Evolutionary conservation across 1,284 basidiomycete species (phyloP), one percentile per base, ranked within the genome.

Genomic region (Puccinia coronata): DNA sequence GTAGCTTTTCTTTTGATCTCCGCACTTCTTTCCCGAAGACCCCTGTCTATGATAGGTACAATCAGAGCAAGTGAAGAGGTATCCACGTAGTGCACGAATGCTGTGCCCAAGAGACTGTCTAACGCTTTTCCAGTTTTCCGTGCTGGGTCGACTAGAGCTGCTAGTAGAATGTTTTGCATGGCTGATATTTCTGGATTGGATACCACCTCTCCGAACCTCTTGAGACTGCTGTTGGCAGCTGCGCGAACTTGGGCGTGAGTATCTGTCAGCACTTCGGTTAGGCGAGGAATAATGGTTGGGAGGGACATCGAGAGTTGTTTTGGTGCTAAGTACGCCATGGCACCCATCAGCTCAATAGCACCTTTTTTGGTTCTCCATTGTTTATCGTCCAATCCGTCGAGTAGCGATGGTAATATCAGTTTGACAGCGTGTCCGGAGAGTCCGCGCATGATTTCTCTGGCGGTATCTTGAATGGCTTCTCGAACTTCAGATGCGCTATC

Each of bases 251-350:
- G 97, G 16, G 95, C 92, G 82, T 99, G 97, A 20, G 96, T 96
- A 87, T 99, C 97, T 80, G 95, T 98, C 82, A 99, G 88, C 73
- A 98, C 96, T 25, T 92, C 94, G 43, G 96, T 98, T 18, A 99
- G 88, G 34, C 93, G 92, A 9, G 97, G 97, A 82, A 99, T 97
- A 86, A 99, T 94, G 67, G 97, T 94, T 0, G 97, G 97, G 8
- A 99, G 89, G 2, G 96, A 98, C 34, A 95, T 89, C 0, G 97
- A 98, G 18, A 99, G 90, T 86, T 99, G 97, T 72, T 92, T 91
- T 1, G 96, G 97, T 8, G 97, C 95, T 87, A 96, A 97, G 87
- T 96, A 99, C 0, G 97, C 97, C 96, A 99, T 99, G 88, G 96
- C 93, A 51, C 97, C 97, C 79, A 99, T 89, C n/a, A 81, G 43